Conservation (phyloP, 2,329 filamentous ascomycete genomes). For the Pseudogymnoascus pannorum region DNA sequence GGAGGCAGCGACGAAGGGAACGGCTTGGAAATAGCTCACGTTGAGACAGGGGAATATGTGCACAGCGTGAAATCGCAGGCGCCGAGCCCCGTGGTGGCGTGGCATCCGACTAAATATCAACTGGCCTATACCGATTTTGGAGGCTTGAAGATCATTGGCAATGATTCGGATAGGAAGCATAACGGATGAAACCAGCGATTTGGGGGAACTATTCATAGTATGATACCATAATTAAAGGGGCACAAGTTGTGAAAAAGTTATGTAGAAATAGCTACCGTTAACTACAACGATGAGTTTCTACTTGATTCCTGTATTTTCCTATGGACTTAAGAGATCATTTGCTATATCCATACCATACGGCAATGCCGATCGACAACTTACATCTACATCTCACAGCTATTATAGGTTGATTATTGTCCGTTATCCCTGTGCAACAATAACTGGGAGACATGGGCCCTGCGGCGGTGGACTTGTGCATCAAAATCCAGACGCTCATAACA, state of each 20-base stretch:
- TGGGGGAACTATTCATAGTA: neutral
- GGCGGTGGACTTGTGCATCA: neutral
- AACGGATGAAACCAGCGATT: conserved; percentile 5
- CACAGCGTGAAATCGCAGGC: conserved; percentile 63
- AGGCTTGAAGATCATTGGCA: conserved; percentile 53
- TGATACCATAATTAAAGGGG: neutral
- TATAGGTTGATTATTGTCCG: neutral
- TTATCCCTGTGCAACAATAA: neutral
- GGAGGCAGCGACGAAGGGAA: conserved; percentile 67
- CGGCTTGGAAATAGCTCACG: conserved; percentile 62
- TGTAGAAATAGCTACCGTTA: neutral
- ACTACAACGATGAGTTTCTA: neutral
- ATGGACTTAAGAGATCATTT: too few relatives aligned
- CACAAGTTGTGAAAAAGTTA: neutral
- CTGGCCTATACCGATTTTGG: conserved; percentile 67
- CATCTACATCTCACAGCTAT: neutral
- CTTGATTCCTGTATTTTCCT: neutral
- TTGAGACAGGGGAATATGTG: conserved; percentile 66
- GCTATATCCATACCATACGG: neutral
- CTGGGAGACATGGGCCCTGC: neutral
- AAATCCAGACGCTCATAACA: neutral
- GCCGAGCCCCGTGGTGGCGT: conserved; percentile 60
- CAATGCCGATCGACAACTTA: neutral
- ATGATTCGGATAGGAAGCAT: conserved; percentile 42
- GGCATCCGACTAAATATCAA: conserved; percentile 69